Evolutionary conservation across 208 protist genomes (phyloP).

Genomic region (Acanthamoeba triangularis): DNA sequence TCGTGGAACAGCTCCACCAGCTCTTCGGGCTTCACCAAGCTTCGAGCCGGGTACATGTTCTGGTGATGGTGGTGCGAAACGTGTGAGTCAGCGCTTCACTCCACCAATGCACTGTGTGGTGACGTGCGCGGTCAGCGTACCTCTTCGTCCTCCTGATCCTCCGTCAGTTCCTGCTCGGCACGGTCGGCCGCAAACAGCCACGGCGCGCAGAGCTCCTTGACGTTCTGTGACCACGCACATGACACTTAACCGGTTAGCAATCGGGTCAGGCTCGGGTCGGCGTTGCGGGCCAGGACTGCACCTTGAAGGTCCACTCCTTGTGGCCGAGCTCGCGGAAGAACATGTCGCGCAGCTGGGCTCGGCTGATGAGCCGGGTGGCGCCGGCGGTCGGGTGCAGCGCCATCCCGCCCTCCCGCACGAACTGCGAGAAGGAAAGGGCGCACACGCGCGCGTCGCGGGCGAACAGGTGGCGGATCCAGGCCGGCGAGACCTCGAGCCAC

Average conservation of each 20-base stretch:
- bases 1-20: background rate
- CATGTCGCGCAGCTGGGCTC: background rate
- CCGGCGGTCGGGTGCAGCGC: background rate
- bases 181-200: background rate
- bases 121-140: no score
- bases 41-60: background rate
- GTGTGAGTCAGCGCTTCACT: no score
- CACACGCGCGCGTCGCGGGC: background rate
- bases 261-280: no score
- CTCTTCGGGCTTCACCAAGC: conserved; percentile 4
- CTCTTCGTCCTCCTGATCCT: background rate
- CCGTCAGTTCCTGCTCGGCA: background rate
- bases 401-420: background rate
- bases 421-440: background rate
- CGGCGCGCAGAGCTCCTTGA: background rate
- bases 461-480: background rate
- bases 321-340: background rate
- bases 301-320: background rate
- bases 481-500: background rate
- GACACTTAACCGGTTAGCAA: no score
- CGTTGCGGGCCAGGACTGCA: no score
- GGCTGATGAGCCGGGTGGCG: background rate
- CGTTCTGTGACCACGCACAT: background rate
- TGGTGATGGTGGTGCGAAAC: background rate
- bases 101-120: no score